Conservation (phyloP, 257 asterid species). For the Cordia subcordata region DNA sequence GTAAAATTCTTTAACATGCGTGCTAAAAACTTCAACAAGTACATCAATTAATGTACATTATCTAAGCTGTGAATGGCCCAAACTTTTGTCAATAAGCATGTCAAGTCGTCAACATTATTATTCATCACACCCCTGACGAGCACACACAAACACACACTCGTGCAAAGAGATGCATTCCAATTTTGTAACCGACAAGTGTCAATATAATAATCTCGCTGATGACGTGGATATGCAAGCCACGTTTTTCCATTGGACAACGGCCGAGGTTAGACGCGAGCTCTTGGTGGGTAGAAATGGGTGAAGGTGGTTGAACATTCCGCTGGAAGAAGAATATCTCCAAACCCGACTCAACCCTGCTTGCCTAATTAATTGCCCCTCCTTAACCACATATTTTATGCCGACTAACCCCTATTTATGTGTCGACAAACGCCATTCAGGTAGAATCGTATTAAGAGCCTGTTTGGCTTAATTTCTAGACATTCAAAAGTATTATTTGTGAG, state of each 20-base stretch:
- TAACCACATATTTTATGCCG: no score
- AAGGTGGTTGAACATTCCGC: slow-evolving; percentile 60
- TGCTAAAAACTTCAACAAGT: no score
- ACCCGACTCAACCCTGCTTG: slow-evolving; percentile 13
- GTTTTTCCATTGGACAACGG: slow-evolving; percentile 29
- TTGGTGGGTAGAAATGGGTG: slow-evolving; percentile 81
- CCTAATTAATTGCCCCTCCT: slow-evolving; percentile 1
- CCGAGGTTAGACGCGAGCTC: slow-evolving; percentile 18
- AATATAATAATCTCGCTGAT: slow-evolving; percentile 4
- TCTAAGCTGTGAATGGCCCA: no score
- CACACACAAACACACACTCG: slow-evolving; percentile 10
- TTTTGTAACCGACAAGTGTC: slow-evolving; percentile 13
- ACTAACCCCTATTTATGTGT: not conserved
- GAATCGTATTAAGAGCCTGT: not conserved
- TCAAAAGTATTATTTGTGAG: no score
- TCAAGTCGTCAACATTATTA: no score
- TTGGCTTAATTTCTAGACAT: no score
- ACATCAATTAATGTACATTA: no score
- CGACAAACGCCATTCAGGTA: not conserved
- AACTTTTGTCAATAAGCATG: no score
- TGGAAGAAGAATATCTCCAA: slow-evolving; percentile 12
- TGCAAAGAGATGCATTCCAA: not conserved
- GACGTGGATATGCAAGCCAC: slow-evolving; percentile 8
- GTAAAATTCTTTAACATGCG: no score
- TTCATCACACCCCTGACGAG: no score